Base-by-base conservation (phyloP, 176 grass and related monocot species). In the Echinochloa phyllopogon region DNA sequence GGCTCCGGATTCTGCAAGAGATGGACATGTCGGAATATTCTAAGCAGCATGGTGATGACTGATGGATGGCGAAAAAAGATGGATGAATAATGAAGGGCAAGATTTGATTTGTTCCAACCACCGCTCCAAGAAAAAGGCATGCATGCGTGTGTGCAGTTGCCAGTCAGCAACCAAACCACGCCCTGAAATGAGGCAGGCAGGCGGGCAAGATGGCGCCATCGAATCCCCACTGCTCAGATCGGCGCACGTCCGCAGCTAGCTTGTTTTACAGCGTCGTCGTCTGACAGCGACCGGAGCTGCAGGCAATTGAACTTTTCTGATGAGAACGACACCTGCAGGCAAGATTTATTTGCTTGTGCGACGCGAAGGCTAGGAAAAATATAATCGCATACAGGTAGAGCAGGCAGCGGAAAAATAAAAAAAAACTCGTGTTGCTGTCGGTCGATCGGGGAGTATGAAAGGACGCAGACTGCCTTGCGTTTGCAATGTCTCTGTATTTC, bases 111-210 rank as follows among this genome's bases (percentile, higher is more conserved):
- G 70, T 43, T 81, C 37, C 85, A 86, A 74, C 68, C 23, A 72
- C 29, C 65, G 16, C 11, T 10, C 11, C 6, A 16, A 5, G 16
- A 36, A 57, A 86, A 63, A 52, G 48, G 61, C 3, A 10, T 17
- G 12, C n/a, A 59, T 24, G 61, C 27, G 42, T 24, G 42, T 12
- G 68, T 23, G 5, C 36, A 21, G 47, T 18, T 65, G 49, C 40
- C 37, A 64, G 82, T 20, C 21, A 56, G 72, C 61, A 51, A 76
- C 79, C 86, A 49, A 80, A 87, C 86, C 79, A 67, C 61, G 10
- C 55, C 60, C 69, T 16, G 8, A 5, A 59, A 58, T 0, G 15
- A 43, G 4, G 37, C 18, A 48, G 47, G 27, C 64, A 11, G 18
- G 38, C 39, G 15, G 21, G 70, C 70, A 18, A 14, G 55, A 69